Evolutionary conservation across 768 basidiomycete genomes (phyloP), one percentile per base, ranked within the genome.

Genomic region (Flagelloscypha sp.): DNA sequence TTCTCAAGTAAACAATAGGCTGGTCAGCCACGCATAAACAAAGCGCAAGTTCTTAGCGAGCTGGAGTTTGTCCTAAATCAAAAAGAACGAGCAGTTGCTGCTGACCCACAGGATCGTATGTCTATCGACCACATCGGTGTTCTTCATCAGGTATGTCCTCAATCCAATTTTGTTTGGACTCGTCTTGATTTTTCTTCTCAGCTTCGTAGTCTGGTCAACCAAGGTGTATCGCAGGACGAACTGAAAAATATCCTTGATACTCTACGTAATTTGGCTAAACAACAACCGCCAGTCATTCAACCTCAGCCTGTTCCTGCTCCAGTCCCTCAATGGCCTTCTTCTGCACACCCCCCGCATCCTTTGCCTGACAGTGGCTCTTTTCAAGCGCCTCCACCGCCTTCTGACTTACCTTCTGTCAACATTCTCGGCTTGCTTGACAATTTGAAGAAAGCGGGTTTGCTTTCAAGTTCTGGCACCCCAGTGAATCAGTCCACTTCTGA

Each of bases 11-110:
- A 56, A 25, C 60, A 57, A 30, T 56, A 64, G 45, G 55, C 55
- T 38, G 56, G 60, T 30, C 57, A 64, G 5, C 57, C 65, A 11
- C 63, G 74, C 43, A 70, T 86, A 21, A 77, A 81, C 6, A 80
- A 80, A 54, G 65, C 75, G 1, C 85, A 88, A 57, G 90, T 94
- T 4, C 65, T 89, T 5, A 77, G 77, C 32, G 86, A 90, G 55
- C 65, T 92, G 3, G 82, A 92, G 43, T 85, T 83, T 29, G 80
- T 82, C 6, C 66, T 93, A 20, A 72, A 79, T 30, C 79, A 85
- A 50, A 88, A 89, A 54, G 81, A 90, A 48, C 76, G 84, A 6
- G 64, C 68, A 8, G 45, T 85, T 2, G 83, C 84, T 47, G 44
- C 63, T 1, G 87, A 87, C 43, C 84, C 80, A 0, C 82, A 79